Evolutionary conservation across 176 grass and related monocot genomes (phyloP).

Genomic region (Sorghum bicolor): DNA sequence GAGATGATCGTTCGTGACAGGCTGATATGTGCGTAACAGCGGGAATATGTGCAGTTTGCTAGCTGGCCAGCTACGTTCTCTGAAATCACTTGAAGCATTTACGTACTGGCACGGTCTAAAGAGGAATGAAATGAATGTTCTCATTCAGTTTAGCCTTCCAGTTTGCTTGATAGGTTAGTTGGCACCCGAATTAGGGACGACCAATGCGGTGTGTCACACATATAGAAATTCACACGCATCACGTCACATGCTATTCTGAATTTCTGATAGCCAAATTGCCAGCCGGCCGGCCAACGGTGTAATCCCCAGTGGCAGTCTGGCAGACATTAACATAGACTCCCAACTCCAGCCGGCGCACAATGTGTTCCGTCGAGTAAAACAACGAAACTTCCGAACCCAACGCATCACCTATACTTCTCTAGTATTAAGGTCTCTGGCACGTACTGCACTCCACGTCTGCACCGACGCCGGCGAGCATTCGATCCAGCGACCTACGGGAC

Average conservation of each 20-base stretch:
- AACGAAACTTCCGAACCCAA: not conserved
- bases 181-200: not conserved
- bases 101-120: not conserved
- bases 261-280: not conserved
- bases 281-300: not conserved
- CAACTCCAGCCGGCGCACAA: not conserved
- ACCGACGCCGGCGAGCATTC: not conserved
- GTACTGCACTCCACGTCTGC: not conserved
- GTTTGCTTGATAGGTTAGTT: not conserved
- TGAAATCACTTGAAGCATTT: not conserved
- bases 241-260: not conserved
- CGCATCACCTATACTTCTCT: not conserved
- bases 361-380: not conserved
- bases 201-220: not conserved
- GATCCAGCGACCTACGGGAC: not conserved
- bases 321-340: constrained; percentile 2
- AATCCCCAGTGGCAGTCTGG: not conserved
- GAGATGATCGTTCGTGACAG: no score
- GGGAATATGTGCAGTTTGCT: not conserved
- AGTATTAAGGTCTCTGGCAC: not conserved
- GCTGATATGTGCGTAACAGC: not conserved
- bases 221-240: not conserved
- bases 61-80: not conserved
- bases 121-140: not conserved
- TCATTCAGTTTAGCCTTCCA: not conserved